Conservation (phyloP, 2,329 filamentous ascomycete species). For the Calonectria crousiana region DNA sequence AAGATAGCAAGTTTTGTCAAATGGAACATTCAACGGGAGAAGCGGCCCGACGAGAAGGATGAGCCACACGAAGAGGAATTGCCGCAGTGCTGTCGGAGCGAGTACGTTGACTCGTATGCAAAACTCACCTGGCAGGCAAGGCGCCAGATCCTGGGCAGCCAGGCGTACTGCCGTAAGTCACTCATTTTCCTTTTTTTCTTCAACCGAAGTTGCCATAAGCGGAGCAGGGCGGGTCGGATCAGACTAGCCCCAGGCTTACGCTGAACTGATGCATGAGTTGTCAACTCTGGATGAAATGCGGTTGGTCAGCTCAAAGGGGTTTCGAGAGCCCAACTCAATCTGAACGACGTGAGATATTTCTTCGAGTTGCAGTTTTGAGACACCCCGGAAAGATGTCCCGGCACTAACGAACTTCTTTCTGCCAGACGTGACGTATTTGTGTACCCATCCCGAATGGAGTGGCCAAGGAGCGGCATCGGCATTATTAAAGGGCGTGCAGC, state of each 20-base stretch:
- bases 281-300: conserved; percentile 4
- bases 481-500: conserved; percentile 50
- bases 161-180: conserved; percentile 53
- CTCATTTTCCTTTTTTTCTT: conserved; percentile 13
- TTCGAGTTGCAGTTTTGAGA: conserved; percentile 7
- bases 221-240: conserved; percentile 1
- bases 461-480: conserved; percentile 51
- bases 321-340: conserved; percentile 19
- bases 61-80: conserved; percentile 42
- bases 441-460: conserved; percentile 50
- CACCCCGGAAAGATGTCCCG: conserved; percentile 20
- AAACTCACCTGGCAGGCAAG: conserved; percentile 48
- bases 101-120: conserved; percentile 52
- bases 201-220: conserved; percentile 8
- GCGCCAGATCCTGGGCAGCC: conserved; percentile 45
- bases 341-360: conserved; percentile 11
- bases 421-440: conserved; percentile 55
- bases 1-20: conserved; percentile 51
- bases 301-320: conserved; percentile 5
- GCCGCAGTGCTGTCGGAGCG: conserved; percentile 44
- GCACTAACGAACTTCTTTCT: conserved; percentile 15
- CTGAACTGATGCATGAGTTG: conserved; percentile 24
- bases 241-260: not conserved
- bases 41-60: conserved; percentile 28
- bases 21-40: conserved; percentile 49